Evolutionary conservation across 805 yeast species (phyloP), one percentile per base, ranked within the genome.

Genomic region (Candida coleopterorum): DNA sequence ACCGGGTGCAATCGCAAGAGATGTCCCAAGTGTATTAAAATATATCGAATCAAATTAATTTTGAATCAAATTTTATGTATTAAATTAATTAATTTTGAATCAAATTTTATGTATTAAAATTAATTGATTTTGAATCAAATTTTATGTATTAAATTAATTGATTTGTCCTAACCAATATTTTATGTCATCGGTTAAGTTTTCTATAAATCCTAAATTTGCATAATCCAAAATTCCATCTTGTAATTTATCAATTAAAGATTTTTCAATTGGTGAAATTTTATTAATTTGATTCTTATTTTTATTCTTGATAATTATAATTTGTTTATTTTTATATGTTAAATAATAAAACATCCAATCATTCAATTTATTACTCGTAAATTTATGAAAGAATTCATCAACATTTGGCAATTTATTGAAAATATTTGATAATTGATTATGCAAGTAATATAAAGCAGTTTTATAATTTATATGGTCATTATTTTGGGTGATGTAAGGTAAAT

Each of bases 261-360:
- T 27, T 20, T 38, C 40, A 25, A 34, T 17, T 6, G 29, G 23
- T 5, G 21, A 17, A 5, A 9, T 9, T 18, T 17, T 15, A 17
- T 18, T 32, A 10, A 11, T 4, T 21, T 38, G 33, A 27, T 28
- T n/a, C 16, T 22, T 44, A 23, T 39, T 47, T 39, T 39, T 45
- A 40, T 63, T 62, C 40, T 60, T 60, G 6, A 67, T 59, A 15
- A 65, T 50, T 12, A 63, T 52, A 29, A 66, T 58, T 37, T 48
- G 53, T 37, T 56, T 59, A 4, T 46, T 46, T 18, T 53, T 49
- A 37, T 55, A 48, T 27, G 52, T 53, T 29, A 64, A 47, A 39
- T 57, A 60, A 45, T 67, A 67, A 41, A 67, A 58, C 59, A 66
- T 58, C 72, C 72, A 66, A 48, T 64, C 69, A 38, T 56, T 64